Base-by-base conservation (phyloP, 768 basidiomycete species). In the Lepiota brunneoincarnata region DNA sequence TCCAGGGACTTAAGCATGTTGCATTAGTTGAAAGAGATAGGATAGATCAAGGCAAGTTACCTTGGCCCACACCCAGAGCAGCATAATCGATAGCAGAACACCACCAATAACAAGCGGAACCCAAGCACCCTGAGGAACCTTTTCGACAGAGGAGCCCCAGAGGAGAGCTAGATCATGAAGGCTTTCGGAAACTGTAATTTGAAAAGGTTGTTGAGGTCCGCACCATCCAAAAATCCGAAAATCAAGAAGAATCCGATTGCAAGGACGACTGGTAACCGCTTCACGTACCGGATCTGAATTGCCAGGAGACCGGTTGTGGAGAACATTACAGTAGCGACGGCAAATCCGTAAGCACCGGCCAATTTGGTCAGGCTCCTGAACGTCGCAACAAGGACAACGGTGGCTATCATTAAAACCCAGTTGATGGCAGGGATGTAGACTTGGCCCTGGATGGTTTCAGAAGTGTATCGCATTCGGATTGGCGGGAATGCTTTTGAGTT, bases 51-150 rank as follows among this genome's bases (percentile, higher is more conserved):
- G 23, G 9, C 20, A 23, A 47, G 44, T 54, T 64, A 76, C 75
- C 63, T 79, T 83, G 15, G 78, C 83, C 84, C 84, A 86, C 3
- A 81, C 80, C 84, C 85, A 88, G 52, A 86, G 78, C 0, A 73
- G 61, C 81, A 86, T 85, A 42, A 80, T 59, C 2, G 64, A 77
- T 58, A 50, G 78, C 76, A 86, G 63, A 12, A 83, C 61, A 2
- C 67, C 18, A 4, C 84, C 86, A 37, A 86, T 74, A 61, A 76
- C 72, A 10, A 88, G 72, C 1, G 86, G 82, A 7, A 86, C 83
- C 83, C 84, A 88, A 2, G 83, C 86, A 15, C 86, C 85, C 18
- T 74, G 67, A 0, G 84, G 84, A 4, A 86, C 73, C 63, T 87
- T 85, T 61, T 75, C 80, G 54, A 86, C 61, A 0, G 82, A 67